Evolutionary conservation across 495 filamentous ascomycete genomes (phyloP).

Genomic region (Darksidea phi): DNA sequence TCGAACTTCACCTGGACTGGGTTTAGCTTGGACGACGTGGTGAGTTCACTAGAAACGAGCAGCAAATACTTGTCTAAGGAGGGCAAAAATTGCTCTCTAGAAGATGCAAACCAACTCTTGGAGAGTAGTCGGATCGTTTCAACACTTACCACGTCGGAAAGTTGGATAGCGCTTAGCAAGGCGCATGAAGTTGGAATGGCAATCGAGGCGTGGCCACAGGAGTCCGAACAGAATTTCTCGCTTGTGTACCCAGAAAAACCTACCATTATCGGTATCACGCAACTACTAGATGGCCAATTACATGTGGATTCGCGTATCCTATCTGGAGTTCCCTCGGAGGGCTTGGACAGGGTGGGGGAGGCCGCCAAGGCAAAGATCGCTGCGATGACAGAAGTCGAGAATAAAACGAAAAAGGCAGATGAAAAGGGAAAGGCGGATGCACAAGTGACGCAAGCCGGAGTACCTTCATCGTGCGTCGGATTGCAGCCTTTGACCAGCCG

Average conservation of each 20-base stretch:
- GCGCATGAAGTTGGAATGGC: conserved; percentile 79
- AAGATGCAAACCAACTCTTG: conserved; percentile 60
- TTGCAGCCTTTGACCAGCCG: conserved; percentile 20
- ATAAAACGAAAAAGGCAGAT: conserved; percentile 2
- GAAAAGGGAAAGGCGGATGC: conserved; percentile 15
- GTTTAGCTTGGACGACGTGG: conserved; percentile 62
- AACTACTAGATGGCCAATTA: conserved; percentile 58
- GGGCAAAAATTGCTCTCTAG: conserved; percentile 50
- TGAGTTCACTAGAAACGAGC: conserved; percentile 60
- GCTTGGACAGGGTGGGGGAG: conserved; percentile 52
- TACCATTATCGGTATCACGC: conserved; percentile 52
- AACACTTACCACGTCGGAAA: conserved; percentile 55
- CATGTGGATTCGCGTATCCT: conserved; percentile 57
- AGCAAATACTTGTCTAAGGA: conserved; percentile 61
- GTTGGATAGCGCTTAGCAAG: conserved; percentile 64
- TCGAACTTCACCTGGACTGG: conserved; percentile 91
- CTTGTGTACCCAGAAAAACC: conserved; percentile 50
- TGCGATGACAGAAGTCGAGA: conserved; percentile 18
- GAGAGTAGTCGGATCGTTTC: conserved; percentile 63
- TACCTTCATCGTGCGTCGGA: conserved; percentile 37
- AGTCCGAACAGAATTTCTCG: conserved; percentile 60
- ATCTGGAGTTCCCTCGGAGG: conserved; percentile 49
- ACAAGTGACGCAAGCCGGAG: conserved; percentile 35
- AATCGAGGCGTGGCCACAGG: conserved; percentile 57
- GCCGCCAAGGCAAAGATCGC: conserved; percentile 14